phyloP scores from a whole-genome alignment of 345 rosid species.

The Gossypium bickii region DNA sequence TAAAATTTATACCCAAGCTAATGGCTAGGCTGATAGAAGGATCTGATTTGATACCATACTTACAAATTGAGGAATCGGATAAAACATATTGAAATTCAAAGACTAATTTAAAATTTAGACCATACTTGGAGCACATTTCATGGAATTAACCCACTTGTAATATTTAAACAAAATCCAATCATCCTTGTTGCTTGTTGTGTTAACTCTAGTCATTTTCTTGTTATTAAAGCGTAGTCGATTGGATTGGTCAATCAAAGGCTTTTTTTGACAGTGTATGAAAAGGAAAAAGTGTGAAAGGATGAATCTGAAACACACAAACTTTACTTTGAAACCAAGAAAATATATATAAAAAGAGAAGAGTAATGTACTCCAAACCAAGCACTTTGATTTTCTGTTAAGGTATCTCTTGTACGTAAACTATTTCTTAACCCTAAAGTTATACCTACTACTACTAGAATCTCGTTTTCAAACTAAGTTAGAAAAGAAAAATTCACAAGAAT shows the following conservation, averaged over 20 bases:
- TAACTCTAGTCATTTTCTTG: not conserved
- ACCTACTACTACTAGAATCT: too few species aligned
- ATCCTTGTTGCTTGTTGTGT: not conserved
- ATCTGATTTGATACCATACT: too few species aligned
- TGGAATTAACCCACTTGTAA: too few species aligned
- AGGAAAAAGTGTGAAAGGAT: not conserved
- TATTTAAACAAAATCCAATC: too few species aligned
- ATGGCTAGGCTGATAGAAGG: too few species aligned
- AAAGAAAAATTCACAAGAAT: not conserved
- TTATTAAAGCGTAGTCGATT: not conserved
- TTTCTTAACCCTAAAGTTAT: not conserved
- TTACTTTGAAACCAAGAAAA: constrained; percentile 7
- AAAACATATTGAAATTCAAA: too few species aligned
- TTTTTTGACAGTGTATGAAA: not conserved
- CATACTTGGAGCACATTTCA: too few species aligned
- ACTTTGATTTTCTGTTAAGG: not conserved
- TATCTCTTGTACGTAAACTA: not conserved
- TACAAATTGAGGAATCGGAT: too few species aligned
- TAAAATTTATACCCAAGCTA: too few species aligned
- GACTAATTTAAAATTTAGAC: too few species aligned
- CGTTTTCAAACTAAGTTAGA: not conserved
- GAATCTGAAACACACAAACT: constrained; percentile 1
- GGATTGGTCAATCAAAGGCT: not conserved
- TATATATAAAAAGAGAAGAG: not conserved
- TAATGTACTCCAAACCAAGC: not conserved